Evolutionary conservation across 805 yeast genomes (phyloP), one percentile per base, ranked within the genome.

Genomic region (Starmerella bacillaris): DNA sequence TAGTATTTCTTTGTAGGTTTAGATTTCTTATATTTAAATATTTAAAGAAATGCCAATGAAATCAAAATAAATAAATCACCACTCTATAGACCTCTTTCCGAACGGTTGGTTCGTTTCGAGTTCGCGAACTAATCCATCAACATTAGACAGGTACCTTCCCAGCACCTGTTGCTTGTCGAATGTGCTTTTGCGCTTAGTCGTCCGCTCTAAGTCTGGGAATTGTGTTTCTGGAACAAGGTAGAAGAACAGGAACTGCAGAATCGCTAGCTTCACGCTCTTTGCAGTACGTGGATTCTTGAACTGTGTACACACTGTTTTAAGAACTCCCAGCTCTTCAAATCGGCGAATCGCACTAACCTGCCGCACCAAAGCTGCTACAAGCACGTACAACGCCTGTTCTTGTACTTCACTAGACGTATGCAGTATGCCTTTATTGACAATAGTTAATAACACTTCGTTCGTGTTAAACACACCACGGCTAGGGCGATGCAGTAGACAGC

Each of bases 171-270:
- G 65, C 43, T 68, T 69, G 18, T 64, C 68, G 16, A 53, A 53
- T 31, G 63, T 64, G 9, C 63, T 59, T 34, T 57, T 53, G 24
- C 70, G 33, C 21, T 39, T 40, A 27, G 43, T 18, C 48, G 37
- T 38, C 14, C 55, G 57, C 2, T 42, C 37, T 15, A 39, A 40
- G 20, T 41, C 41, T 4, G 45, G 37, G 7, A 38, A 34, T 28
- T 40, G 35, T 1, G 65, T 55, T 51, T 75, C 86, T 9, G 80
- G 82, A 6, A 70, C 61, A 37, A 77, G 54, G 47, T 77, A 76
- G 49, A 75, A 73, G 37, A 76, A 67, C 35, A 77, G 55, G 50
- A 76, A 77, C 54, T 77, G 84, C 33, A 77, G 61, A 9, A 72
- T 64, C 44, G 72, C 70, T 42, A 74, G 67, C 45, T 73, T 72